Evolutionary conservation across 768 basidiomycete species (phyloP).

Genomic region (Russula sp.): DNA sequence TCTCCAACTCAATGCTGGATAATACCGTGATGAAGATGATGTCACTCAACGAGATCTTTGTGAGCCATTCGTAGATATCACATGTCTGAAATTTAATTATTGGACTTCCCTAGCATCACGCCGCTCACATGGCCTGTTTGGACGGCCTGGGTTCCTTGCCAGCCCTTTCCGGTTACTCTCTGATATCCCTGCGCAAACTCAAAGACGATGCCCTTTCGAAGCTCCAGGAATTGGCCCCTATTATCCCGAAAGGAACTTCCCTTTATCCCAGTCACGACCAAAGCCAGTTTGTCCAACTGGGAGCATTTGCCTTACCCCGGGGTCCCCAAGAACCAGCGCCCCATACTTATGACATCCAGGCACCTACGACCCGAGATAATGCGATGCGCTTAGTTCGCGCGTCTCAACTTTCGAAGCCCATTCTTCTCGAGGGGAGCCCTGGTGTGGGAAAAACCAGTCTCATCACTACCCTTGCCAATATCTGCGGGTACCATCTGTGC

Average conservation of each 20-base stretch:
- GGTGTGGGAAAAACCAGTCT: constrained; percentile 98
- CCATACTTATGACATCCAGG: constrained; percentile 69
- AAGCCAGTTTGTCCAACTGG: constrained; percentile 47
- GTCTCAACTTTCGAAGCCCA: constrained; percentile 84
- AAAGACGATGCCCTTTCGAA: constrained; percentile 50
- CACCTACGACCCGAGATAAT: constrained; percentile 86
- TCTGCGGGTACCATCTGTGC: constrained; percentile 71
- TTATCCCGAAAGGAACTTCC: constrained; percentile 29
- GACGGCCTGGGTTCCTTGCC: constrained; percentile 83
- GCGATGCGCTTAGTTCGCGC: constrained; percentile 85
- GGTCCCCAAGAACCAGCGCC: constrained; percentile 40
- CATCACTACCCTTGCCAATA: constrained; percentile 76
- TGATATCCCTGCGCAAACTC: constrained; percentile 51
- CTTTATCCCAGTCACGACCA: constrained; percentile 33
- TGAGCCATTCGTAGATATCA: constrained; percentile 35
- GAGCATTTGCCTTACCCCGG: constrained; percentile 63
- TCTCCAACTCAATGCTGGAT: constrained; percentile 59
- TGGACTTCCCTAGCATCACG: constrained; percentile 61
- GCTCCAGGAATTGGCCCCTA: constrained; percentile 53
- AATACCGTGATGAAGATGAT: constrained; percentile 32
- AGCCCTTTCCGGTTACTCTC: constrained; percentile 60
- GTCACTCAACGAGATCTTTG: constrained; percentile 54
- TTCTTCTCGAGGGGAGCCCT: constrained; percentile 94
- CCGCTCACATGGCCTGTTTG: constrained; percentile 85
- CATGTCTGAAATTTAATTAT: constrained; percentile 17